Evolutionary conservation across 148 eudicot species (phyloP).

Genomic region (Dianthus caryophyllus): DNA sequence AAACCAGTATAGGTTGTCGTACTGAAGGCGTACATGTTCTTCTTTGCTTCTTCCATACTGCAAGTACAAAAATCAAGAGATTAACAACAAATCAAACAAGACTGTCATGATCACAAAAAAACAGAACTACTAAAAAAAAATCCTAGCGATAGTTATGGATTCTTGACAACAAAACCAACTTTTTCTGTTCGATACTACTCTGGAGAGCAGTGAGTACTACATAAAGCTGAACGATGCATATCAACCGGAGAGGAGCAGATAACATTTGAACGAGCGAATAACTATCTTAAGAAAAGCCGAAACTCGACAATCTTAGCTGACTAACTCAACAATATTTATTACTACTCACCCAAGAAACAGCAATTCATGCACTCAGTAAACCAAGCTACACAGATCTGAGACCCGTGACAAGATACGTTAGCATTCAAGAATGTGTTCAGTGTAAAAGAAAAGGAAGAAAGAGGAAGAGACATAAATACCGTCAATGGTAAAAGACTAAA

Average conservation of each 20-base stretch:
- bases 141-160: not conserved
- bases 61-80: slow-evolving; percentile 6
- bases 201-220: not conserved
- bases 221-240: not conserved
- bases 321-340: not conserved
- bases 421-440: not conserved
- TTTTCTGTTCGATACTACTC: not conserved
- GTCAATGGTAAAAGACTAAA: not conserved
- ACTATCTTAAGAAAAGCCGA: not conserved
- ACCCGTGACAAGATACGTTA: not conserved
- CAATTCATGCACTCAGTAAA: not conserved
- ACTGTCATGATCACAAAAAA: not conserved
- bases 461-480: not conserved
- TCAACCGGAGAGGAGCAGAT: not conserved
- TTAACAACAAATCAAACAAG: not conserved
- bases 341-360: not conserved
- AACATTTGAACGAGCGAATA: not conserved
- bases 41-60: slow-evolving; percentile 97
- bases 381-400: not conserved
- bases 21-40: slow-evolving; percentile 95
- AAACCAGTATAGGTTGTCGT: slow-evolving; percentile 98
- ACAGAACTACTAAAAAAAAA: not conserved
- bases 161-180: not conserved
- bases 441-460: not conserved
- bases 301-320: not conserved